phyloP scores from a whole-genome alignment of 331 rosid species.

The Spiraea crenata region DNA sequence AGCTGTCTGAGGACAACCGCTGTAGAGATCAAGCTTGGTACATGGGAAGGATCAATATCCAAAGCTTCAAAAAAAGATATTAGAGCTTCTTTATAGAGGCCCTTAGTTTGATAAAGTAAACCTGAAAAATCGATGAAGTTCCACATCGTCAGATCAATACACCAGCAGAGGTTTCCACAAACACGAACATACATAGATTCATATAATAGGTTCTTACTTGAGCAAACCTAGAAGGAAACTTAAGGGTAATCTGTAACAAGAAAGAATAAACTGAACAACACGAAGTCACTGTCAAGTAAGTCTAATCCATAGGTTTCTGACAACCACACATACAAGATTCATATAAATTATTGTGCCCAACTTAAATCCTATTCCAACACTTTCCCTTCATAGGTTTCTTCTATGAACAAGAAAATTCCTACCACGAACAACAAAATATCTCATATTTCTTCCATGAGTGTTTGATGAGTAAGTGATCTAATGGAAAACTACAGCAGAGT shows the following conservation, averaged over 20 bases:
- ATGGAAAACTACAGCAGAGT: neutral
- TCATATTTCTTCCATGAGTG: neutral
- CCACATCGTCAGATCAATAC: neutral
- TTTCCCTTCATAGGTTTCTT: too few species aligned
- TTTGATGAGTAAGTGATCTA: neutral
- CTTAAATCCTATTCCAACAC: too few species aligned
- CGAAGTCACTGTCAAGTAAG: too few species aligned
- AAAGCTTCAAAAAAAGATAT: constrained; percentile 55
- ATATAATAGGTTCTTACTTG: neutral
- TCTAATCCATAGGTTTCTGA: too few species aligned
- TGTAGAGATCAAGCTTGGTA: constrained; percentile 62
- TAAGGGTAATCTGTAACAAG: too few species aligned
- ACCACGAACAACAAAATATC: too few species aligned
- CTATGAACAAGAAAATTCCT: too few species aligned
- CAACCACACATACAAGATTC: too few species aligned
- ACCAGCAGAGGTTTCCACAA: neutral
- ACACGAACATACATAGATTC: neutral
- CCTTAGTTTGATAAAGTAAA: constrained; percentile 55
- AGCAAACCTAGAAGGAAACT: too few species aligned
- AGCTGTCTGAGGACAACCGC: constrained; percentile 54
- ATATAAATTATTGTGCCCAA: too few species aligned
- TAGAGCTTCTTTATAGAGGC: constrained; percentile 65
- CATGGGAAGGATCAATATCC: constrained; percentile 65
- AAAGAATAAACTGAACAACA: too few species aligned
- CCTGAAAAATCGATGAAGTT: constrained; percentile 42